Percentiles rank a stretch among this genome's conserved stretches.
Conservation (phyloP, 2,329 filamentous ascomycete species). For the Penicillium sp. region DNA sequence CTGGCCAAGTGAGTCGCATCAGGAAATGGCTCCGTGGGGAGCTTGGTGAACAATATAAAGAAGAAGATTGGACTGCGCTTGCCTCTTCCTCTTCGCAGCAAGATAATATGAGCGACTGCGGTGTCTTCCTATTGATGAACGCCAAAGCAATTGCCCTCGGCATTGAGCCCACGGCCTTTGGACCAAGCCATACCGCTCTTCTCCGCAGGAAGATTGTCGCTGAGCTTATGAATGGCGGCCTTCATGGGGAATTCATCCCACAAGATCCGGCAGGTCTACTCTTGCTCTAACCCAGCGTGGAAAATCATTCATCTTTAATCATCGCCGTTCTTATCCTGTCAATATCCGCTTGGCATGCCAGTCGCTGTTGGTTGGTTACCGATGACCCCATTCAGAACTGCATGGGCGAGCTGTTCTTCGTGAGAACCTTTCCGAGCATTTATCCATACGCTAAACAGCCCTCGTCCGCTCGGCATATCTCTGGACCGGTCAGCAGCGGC, state of each 20-base stretch:
- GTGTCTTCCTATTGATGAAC: conserved; percentile 53
- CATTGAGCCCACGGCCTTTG: conserved; percentile 46
- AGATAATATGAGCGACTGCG: conserved; percentile 51
- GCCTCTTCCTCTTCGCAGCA: conserved; percentile 46
- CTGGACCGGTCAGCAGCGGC: too few relatives aligned
- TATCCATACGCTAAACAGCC: too few relatives aligned
- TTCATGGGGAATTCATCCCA: conserved; percentile 46
- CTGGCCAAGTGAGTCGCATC: conserved; percentile 35
- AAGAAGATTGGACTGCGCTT: conserved; percentile 47
- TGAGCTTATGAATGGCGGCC: conserved; percentile 49
- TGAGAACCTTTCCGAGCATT: too few relatives aligned
- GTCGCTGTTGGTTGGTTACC: too few relatives aligned
- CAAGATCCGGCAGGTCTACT: conserved; percentile 18
- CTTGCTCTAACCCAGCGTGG: conserved; percentile 21
- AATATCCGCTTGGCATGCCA: not conserved
- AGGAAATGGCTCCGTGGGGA: conserved; percentile 48
- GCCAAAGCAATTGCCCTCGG: conserved; percentile 51
- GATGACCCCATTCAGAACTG: too few relatives aligned
- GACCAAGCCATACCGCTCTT: conserved; percentile 40
- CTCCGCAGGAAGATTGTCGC: conserved; percentile 51
- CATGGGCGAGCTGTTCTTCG: too few relatives aligned
- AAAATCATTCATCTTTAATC: not conserved
- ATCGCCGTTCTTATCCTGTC: not conserved
- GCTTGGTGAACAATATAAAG: conserved; percentile 41
- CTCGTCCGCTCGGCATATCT: too few relatives aligned